Conservation (phyloP, 2,329 filamentous ascomycete species). For the Penicillium sp. region DNA sequence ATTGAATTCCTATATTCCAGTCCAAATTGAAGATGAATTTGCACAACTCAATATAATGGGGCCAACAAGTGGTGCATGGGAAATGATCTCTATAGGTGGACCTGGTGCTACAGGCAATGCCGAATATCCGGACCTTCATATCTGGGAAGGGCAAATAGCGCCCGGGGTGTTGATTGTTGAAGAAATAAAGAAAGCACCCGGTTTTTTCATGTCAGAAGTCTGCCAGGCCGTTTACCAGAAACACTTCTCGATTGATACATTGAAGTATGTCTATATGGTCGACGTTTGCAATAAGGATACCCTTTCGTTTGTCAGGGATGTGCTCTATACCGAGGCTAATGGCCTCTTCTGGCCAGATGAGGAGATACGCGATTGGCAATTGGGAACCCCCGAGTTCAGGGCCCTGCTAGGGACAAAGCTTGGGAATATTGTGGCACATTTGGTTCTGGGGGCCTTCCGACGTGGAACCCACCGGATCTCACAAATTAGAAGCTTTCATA, state of each 20-base stretch:
- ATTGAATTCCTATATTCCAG: background rate
- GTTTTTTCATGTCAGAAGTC: background rate
- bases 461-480: slow-evolving; percentile 2
- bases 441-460: slow-evolving; percentile 4
- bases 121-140: background rate
- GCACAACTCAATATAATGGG: background rate
- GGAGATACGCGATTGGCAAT: background rate
- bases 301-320: background rate
- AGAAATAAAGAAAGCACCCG: background rate
- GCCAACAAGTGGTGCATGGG: background rate
- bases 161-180: background rate
- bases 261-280: background rate
- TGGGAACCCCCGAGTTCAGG: slow-evolving; percentile 1
- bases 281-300: background rate
- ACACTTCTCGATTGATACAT: background rate
- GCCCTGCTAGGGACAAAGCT: slow-evolving; percentile 3
- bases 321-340: background rate
- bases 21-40: background rate
- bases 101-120: background rate
- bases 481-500: background rate
- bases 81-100: background rate
- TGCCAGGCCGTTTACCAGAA: background rate
- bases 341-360: background rate
- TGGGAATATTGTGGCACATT: background rate
- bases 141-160: background rate